These are phyloP conservation scores for Tothia fuscella DNA, from an alignment of 2,329 filamentous ascomycete species.

Conservation along the genomic window DNA sequence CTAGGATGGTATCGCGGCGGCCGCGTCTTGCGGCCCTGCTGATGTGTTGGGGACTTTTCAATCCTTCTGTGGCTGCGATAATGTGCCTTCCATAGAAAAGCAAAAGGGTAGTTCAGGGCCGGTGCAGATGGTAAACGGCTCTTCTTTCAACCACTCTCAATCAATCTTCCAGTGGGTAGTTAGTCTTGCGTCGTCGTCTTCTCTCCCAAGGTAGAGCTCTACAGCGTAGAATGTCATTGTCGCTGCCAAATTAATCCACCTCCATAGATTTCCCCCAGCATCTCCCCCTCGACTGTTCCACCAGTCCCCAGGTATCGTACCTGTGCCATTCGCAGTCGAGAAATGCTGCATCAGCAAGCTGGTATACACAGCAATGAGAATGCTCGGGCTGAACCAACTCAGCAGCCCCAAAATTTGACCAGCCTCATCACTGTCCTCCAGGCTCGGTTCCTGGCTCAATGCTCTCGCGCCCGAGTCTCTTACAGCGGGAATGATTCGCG, in stretches of 20 bases:
- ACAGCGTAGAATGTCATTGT: conserved; percentile 86
- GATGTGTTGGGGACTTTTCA: too few relatives aligned
- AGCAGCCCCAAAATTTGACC: conserved; percentile 70
- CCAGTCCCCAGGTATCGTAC: conserved; percentile 49
- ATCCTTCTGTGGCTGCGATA: too few relatives aligned
- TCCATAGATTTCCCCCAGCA: conserved; percentile 73
- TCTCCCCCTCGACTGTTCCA: conserved; percentile 81
- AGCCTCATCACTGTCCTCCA: conserved; percentile 76
- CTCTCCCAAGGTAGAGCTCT: conserved; percentile 76
- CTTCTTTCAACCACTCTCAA: too few relatives aligned
- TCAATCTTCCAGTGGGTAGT: conserved; percentile 89
- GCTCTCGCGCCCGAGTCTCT: conserved; percentile 74
- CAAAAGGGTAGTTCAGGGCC: too few relatives aligned
- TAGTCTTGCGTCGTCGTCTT: conserved; percentile 57
- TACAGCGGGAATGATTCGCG: conserved; percentile 88
- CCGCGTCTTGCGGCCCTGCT: too few relatives aligned
- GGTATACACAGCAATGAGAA: conserved; percentile 92
- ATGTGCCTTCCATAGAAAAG: too few relatives aligned
- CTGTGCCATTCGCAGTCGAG: conserved; percentile 54
- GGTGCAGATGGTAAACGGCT: too few relatives aligned
- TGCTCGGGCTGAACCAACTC: conserved; percentile 89
- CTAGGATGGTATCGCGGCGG: too few relatives aligned
- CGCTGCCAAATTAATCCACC: conserved; percentile 82
- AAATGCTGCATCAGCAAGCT: conserved; percentile 94
- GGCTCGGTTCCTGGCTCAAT: conserved; percentile 69